phyloP scores from a whole-genome alignment of 805 yeast species.

The Candida cerambycidarum region DNA sequence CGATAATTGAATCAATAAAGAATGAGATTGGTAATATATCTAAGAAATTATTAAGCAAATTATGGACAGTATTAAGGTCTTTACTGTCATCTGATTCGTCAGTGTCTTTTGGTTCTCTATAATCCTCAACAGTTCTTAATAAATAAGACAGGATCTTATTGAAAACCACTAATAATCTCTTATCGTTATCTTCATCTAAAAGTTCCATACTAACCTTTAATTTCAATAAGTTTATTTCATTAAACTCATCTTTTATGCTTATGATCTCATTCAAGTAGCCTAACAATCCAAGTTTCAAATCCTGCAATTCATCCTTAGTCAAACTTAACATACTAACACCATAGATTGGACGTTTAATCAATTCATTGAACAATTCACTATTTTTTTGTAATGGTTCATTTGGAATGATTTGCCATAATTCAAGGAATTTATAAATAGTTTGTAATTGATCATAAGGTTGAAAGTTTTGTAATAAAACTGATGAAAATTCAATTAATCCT shows the following conservation, averaged over 20 bases:
- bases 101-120: too few species aligned
- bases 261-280: conserved; percentile 55
- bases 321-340: conserved; percentile 58
- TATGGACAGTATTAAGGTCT: conserved; percentile 18
- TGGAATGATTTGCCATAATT: conserved; percentile 53
- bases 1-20: conserved; percentile 61
- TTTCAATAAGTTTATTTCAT: conserved; percentile 34
- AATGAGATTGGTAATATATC: conserved; percentile 72
- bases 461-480: conserved; percentile 68
- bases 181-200: conserved; percentile 39
- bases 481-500: conserved; percentile 67
- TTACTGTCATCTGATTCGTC: conserved; percentile 13
- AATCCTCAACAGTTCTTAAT: conserved; percentile 32
- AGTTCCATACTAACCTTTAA: conserved; percentile 54
- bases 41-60: conserved; percentile 60
- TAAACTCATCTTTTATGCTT: conserved; percentile 21
- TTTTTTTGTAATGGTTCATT: conserved; percentile 38
- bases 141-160: conserved; percentile 34
- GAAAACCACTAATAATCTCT: conserved; percentile 34
- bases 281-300: conserved; percentile 51
- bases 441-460: conserved; percentile 63
- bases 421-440: conserved; percentile 51
- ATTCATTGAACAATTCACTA: conserved; percentile 32
- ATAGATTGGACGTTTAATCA: conserved; percentile 58
- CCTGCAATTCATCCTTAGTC: conserved; percentile 46